phyloP scores from a whole-genome alignment of 1,284 basidiomycete genomes.

The Athelia psychrophila region DNA sequence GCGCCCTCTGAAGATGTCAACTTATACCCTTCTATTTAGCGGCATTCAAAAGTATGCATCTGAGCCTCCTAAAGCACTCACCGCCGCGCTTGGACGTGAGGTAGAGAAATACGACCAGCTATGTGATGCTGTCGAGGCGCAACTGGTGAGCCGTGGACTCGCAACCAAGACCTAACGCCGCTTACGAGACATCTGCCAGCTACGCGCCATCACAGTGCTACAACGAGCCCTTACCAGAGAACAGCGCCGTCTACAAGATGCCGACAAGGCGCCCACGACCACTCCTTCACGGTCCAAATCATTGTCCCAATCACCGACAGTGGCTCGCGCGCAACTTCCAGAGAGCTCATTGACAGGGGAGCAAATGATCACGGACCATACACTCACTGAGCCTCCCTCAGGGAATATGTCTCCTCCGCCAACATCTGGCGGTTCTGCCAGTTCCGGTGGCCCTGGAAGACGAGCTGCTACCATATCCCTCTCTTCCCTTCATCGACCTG shows the following conservation, averaged over 20 bases:
- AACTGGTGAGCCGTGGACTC: conserved; percentile 45
- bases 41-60: conserved; percentile 55
- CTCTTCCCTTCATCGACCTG: conserved; percentile 69
- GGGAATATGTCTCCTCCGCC: conserved; percentile 25
- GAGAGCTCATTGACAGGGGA: conserved; percentile 9
- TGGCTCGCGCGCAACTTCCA: conserved; percentile 15
- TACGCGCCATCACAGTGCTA: conserved; percentile 66
- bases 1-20: conserved; percentile 17
- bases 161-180: not conserved
- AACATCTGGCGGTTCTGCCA: conserved; percentile 24
- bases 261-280: conserved; percentile 38
- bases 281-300: conserved; percentile 25
- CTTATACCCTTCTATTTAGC: conserved; percentile 28
- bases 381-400: conserved; percentile 10
- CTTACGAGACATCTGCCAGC: conserved; percentile 30
- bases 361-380: not conserved
- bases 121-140: conserved; percentile 70
- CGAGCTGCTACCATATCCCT: conserved; percentile 74
- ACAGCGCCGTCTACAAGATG: conserved; percentile 49
- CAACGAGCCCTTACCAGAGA: conserved; percentile 64
- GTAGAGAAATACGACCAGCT: conserved; percentile 75
- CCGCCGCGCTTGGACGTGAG: conserved; percentile 62
- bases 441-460: conserved; percentile 31
- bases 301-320: conserved; percentile 24
- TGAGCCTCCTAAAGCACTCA: conserved; percentile 62